Evolutionary conservation across 2,329 filamentous ascomycete genomes (phyloP).

Genomic region (Trichoderma brevicompactum): DNA sequence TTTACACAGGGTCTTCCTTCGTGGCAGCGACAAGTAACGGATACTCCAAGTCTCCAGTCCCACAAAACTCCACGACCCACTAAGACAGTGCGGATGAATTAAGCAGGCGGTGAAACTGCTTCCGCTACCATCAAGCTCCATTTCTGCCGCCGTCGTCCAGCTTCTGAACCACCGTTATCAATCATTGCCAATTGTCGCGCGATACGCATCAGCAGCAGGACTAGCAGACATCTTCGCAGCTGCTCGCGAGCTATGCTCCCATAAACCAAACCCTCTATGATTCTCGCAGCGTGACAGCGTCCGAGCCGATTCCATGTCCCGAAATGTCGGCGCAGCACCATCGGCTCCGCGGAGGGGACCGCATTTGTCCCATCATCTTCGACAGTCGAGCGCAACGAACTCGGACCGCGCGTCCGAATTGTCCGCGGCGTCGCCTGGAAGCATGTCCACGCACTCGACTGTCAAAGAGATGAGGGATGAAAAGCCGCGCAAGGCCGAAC

Average conservation of each 20-base stretch:
- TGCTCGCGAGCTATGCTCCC: conserved; percentile 28
- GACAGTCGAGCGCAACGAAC: conserved; percentile 55
- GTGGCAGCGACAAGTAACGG: background rate
- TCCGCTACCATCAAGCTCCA: conserved; percentile 18
- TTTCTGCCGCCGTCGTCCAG: conserved; percentile 28
- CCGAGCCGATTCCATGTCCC: conserved; percentile 43
- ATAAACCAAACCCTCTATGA: conserved; percentile 14
- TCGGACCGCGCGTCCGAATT: conserved; percentile 50
- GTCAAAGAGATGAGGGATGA: conserved; percentile 44
- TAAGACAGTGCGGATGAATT: conserved; percentile 15
- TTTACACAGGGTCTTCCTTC: background rate
- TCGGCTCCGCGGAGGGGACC: conserved; percentile 52
- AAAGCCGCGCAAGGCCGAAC: conserved; percentile 46
- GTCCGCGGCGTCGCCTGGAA: conserved; percentile 52
- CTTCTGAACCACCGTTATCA: conserved; percentile 12
- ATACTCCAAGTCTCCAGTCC: background rate
- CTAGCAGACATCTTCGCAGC: background rate
- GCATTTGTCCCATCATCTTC: conserved; percentile 60
- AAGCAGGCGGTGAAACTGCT: conserved; percentile 29
- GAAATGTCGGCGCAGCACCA: conserved; percentile 47
- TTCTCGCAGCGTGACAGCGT: conserved; percentile 31
- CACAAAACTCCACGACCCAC: background rate
- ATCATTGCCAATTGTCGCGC: conserved; percentile 8
- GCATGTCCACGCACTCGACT: conserved; percentile 56
- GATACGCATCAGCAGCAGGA: conserved; percentile 7